Percentiles rank a stretch among this genome's conserved stretches.
These are phyloP conservation scores for Parascedosporium putredinis DNA, from an alignment of 2,329 filamentous ascomycete genomes.

Conservation along the genomic window DNA sequence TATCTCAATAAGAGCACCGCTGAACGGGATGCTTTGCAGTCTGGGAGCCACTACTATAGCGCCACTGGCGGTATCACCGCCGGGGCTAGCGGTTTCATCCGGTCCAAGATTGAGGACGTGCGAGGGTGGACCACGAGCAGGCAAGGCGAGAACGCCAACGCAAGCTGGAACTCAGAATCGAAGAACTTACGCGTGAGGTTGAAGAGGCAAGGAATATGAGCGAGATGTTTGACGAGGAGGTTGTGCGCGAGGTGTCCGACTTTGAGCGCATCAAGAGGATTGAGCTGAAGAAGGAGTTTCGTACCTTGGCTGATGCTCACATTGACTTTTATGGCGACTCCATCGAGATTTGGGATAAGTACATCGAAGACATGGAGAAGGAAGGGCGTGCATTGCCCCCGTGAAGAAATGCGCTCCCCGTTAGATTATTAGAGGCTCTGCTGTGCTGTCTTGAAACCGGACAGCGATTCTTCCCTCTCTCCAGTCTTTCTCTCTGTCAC, in stretches of 20 bases:
- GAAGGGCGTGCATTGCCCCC: slow-evolving; percentile 30
- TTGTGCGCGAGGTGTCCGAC: slow-evolving; percentile 82
- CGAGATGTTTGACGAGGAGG: slow-evolving; percentile 92
- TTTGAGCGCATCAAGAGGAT: slow-evolving; percentile 95
- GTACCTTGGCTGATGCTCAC: slow-evolving; percentile 73
- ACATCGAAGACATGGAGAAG: slow-evolving; percentile 78
- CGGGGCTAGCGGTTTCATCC: slow-evolving; percentile 77
- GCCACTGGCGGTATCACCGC: slow-evolving; percentile 43
- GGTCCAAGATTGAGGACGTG: slow-evolving; percentile 92
- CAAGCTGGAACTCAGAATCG: slow-evolving; percentile 85
- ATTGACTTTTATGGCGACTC: slow-evolving; percentile 76
- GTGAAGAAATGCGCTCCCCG: neutral
- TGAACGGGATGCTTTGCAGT: slow-evolving; percentile 70
- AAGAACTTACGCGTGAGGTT: slow-evolving; percentile 80
- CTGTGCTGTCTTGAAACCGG: too few species aligned
- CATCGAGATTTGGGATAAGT: slow-evolving; percentile 77
- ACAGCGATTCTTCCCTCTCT: too few species aligned
- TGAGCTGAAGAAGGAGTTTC: slow-evolving; percentile 83
- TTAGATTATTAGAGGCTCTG: too few species aligned
- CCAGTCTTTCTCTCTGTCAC: neutral
- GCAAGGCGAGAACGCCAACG: slow-evolving; percentile 75
- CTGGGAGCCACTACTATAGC: slow-evolving; percentile 38
- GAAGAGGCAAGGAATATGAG: slow-evolving; percentile 78
- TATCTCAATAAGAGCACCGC: slow-evolving; percentile 85
- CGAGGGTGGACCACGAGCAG: slow-evolving; percentile 95